These are phyloP conservation scores for Beauveria medogensis DNA, from an alignment of 2,329 filamentous ascomycete species.

Conservation along the genomic window DNA sequence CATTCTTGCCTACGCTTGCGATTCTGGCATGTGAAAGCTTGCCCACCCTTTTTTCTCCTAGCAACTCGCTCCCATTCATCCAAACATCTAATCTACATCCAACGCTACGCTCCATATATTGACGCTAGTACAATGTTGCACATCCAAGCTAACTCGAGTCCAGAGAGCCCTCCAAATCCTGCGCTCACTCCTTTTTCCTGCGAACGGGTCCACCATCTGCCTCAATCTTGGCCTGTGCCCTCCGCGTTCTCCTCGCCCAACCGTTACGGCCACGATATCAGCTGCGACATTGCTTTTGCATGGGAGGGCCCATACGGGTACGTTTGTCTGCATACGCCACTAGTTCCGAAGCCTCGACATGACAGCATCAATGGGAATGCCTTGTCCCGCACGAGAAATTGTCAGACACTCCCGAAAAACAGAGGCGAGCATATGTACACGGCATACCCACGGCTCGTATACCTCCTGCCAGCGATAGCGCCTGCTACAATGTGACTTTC, in stretches of 20 bases:
- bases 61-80: not conserved
- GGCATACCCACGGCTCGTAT: not conserved
- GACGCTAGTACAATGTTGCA: not conserved
- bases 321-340: slow-evolving; percentile 8
- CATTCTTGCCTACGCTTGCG: slow-evolving; percentile 5
- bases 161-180: not conserved
- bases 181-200: not conserved
- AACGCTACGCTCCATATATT: not conserved
- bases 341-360: not conserved
- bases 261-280: slow-evolving; percentile 2
- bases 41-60: not conserved
- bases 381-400: slow-evolving; percentile 6
- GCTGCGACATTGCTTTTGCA: not conserved
- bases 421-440: not conserved
- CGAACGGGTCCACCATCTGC: not conserved
- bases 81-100: slow-evolving; percentile 3
- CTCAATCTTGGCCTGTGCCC: not conserved
- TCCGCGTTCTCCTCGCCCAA: not conserved
- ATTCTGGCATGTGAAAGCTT: slow-evolving; percentile 7
- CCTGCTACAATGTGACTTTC: not conserved
- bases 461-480: not conserved
- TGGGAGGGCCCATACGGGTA: not conserved
- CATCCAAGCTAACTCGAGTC: not conserved
- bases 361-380: not conserved
- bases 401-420: not conserved